Conservation (phyloP, 192 early-diverging fungal genomes). For the Linderina pennispora region DNA sequence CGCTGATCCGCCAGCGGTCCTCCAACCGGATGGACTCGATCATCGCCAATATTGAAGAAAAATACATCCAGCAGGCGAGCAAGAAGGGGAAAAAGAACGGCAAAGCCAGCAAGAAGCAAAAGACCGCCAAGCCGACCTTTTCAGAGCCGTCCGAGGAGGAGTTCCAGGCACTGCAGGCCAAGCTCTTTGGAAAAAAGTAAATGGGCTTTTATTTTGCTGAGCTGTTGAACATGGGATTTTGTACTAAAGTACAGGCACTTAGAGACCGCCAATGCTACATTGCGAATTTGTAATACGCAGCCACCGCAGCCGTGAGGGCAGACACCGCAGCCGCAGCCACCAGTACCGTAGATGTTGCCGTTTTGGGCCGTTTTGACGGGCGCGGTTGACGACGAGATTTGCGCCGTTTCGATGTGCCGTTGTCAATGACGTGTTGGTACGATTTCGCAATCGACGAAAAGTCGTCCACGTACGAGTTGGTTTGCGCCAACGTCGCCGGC, state of each 20-base stretch:
- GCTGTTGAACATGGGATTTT: no score
- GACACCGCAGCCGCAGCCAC: conserved; percentile 4
- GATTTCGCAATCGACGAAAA: conserved; percentile 7
- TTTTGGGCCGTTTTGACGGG: neutral
- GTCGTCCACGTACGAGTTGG: neutral
- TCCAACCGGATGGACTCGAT: conserved; percentile 48
- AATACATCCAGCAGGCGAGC: conserved; percentile 28
- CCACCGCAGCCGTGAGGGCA: conserved; percentile 8
- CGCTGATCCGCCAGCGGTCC: conserved; percentile 52
- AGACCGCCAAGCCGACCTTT: conserved; percentile 3
- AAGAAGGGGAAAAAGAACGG: conserved; percentile 11
- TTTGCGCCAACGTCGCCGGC: neutral
- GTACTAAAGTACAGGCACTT: no score
- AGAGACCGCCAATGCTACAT: conserved; percentile 17
- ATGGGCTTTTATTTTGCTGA: no score
- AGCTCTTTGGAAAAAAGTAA: conserved; percentile 48
- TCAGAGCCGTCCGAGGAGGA: conserved; percentile 57
- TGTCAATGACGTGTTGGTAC: conserved; percentile 1
- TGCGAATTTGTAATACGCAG: conserved; percentile 12
- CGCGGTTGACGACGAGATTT: conserved; percentile 2
- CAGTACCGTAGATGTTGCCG: neutral
- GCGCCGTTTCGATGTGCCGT: conserved; percentile 8
- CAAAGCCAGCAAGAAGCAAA: conserved; percentile 2
- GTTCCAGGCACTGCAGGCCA: conserved; percentile 55
- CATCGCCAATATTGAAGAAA: conserved; percentile 53